Percentiles rank a stretch among this genome's conserved stretches.
Conservation (phyloP, 1,139 yeast genomes). For the Debaryomycetaceae sp. region DNA sequence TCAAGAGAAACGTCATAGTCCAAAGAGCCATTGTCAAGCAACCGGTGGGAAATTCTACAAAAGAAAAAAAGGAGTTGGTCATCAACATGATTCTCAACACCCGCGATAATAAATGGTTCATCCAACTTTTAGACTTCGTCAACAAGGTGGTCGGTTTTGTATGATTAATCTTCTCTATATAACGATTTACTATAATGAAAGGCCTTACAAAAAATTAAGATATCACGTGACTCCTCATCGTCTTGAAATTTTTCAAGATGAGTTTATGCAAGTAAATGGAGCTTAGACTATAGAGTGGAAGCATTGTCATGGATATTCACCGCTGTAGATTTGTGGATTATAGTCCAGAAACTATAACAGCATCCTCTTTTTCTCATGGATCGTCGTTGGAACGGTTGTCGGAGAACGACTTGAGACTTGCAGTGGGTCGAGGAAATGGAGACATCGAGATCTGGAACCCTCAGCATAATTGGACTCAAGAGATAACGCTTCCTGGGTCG, state of each 20-base stretch:
- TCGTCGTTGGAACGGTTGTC: slow-evolving; percentile 47
- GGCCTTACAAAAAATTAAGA: not conserved
- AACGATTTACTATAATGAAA: not conserved
- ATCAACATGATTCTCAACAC: slow-evolving; percentile 45
- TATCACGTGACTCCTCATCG: slow-evolving; percentile 1
- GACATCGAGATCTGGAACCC: slow-evolving; percentile 98
- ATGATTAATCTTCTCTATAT: not conserved
- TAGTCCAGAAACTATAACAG: slow-evolving; percentile 80
- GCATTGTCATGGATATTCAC: slow-evolving; percentile 64
- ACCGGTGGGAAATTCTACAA: slow-evolving; percentile 18
- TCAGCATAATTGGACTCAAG: slow-evolving; percentile 54
- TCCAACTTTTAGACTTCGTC: slow-evolving; percentile 34
- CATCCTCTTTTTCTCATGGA: slow-evolving; percentile 75
- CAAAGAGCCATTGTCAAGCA: slow-evolving; percentile 37
- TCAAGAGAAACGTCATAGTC: slow-evolving; percentile 41
- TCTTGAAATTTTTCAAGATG: slow-evolving; percentile 15
- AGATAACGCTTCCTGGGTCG: slow-evolving; percentile 70
- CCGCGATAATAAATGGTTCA: slow-evolving; percentile 46
- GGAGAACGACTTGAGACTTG: slow-evolving; percentile 68
- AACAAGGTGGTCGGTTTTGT: slow-evolving; percentile 48
- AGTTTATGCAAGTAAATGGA: slow-evolving; percentile 3
- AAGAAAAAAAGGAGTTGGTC: slow-evolving; percentile 36
- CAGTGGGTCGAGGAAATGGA: slow-evolving; percentile 92
- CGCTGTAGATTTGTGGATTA: slow-evolving; percentile 92
- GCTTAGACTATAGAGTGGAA: not conserved